These are phyloP conservation scores for Leptographium galeiforme DNA, from an alignment of 2,329 filamentous ascomycete genomes.

Conservation along the genomic window DNA sequence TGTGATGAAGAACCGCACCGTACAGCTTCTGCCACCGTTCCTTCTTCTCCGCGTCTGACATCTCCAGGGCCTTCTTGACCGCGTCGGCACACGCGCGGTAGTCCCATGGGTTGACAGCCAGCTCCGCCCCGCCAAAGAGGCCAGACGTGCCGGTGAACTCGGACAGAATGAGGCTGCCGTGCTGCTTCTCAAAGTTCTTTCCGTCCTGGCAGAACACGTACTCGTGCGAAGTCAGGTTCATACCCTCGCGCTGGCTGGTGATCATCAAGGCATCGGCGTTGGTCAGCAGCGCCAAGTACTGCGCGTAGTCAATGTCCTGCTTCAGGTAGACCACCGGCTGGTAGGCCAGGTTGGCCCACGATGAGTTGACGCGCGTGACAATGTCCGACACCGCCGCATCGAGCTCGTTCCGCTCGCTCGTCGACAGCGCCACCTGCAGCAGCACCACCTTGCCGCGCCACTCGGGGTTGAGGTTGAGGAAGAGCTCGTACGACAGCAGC, in stretches of 20 bases:
- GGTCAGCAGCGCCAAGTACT: conserved; percentile 83
- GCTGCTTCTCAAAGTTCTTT: conserved; percentile 56
- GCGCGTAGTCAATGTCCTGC: conserved; percentile 84
- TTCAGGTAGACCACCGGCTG: conserved; percentile 88
- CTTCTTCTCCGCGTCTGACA: conserved; percentile 61
- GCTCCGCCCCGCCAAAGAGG: conserved; percentile 65
- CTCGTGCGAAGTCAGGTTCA: conserved; percentile 94
- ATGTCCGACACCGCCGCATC: conserved; percentile 86
- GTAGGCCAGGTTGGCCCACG: conserved; percentile 80
- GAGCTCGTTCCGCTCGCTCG: conserved; percentile 75
- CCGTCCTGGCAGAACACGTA: conserved; percentile 91
- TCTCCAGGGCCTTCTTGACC: conserved; percentile 71
- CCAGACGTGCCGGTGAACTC: conserved; percentile 91
- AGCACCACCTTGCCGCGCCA: conserved; percentile 81
- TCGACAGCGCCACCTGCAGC: conserved; percentile 87
- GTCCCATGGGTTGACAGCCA: conserved; percentile 91
- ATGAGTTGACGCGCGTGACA: conserved; percentile 84
- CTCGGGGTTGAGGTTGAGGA: conserved; percentile 84
- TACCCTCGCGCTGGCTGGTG: conserved; percentile 87
- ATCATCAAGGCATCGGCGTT: conserved; percentile 90
- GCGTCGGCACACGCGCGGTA: conserved; percentile 78
- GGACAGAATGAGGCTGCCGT: conserved; percentile 80
- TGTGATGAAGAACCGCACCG: conserved; percentile 63
- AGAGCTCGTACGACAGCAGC: conserved; percentile 80
- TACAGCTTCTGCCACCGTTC: conserved; percentile 62